Percentiles rank a stretch among this genome's conserved stretches.
Conservation (phyloP, 106 monocot genomes). For the Allium cepa region DNA sequence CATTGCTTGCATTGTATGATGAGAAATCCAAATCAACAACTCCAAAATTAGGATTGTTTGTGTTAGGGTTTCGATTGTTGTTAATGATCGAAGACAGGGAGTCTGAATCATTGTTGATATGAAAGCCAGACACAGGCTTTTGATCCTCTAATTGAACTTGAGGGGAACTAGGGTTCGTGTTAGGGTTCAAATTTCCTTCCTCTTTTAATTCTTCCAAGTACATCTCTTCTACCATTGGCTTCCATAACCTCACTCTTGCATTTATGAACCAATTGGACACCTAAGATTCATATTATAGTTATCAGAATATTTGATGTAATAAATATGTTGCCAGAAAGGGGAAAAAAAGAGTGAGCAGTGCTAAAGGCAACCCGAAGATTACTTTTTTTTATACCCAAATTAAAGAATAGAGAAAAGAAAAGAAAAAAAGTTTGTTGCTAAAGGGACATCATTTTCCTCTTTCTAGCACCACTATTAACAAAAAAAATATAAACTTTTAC, state of each 20-base stretch:
- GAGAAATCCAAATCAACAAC: constrained; percentile 18
- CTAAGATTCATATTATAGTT: not conserved
- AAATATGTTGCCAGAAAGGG: too few relatives aligned
- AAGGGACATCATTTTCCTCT: too few relatives aligned
- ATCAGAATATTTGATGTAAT: too few relatives aligned
- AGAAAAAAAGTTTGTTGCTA: too few relatives aligned
- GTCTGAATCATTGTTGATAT: constrained; percentile 6
- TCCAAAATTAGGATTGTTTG: constrained; percentile 17
- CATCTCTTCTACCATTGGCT: constrained; percentile 98
- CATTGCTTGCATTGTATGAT: constrained; percentile 12
- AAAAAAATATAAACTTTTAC: too few relatives aligned
- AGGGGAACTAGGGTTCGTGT: constrained; percentile 12
- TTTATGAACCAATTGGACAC: constrained; percentile 83
- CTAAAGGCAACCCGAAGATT: too few relatives aligned
- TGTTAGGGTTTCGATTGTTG: constrained; percentile 5
- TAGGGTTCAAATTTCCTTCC: constrained; percentile 12
- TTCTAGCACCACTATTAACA: too few relatives aligned
- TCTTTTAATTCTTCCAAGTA: constrained; percentile 80
- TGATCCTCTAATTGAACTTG: not conserved
- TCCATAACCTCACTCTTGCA: constrained; percentile 80
- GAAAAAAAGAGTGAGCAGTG: too few relatives aligned
- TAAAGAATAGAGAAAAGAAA: too few relatives aligned
- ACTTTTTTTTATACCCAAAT: too few relatives aligned
- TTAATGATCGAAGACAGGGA: constrained; percentile 28
- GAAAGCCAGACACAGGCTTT: constrained; percentile 4